Percentiles rank a stretch among this genome's conserved stretches.
These are phyloP conservation scores for Alternaria longipes DNA, from an alignment of 2,329 filamentous ascomycete species.

Conservation along the genomic window DNA sequence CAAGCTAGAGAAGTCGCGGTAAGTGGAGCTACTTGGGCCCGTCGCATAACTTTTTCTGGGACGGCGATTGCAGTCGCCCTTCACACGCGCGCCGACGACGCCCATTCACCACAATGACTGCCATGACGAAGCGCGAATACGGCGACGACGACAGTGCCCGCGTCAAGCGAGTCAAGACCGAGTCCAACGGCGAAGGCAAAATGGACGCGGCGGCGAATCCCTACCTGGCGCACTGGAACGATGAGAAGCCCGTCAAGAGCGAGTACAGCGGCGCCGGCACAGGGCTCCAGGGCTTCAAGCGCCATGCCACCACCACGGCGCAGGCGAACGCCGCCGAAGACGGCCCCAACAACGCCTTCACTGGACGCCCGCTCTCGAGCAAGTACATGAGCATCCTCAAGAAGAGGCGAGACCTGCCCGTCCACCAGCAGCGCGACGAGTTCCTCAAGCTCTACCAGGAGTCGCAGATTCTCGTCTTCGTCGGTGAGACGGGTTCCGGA, in stretches of 20 bases:
- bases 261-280: slow-evolving; percentile 44
- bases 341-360: slow-evolving; percentile 86
- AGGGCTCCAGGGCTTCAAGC: slow-evolving; percentile 70
- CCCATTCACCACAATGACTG: slow-evolving; percentile 19
- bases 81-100: slow-evolving; percentile 13
- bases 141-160: slow-evolving; percentile 59
- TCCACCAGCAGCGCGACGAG: slow-evolving; percentile 91
- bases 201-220: slow-evolving; percentile 73
- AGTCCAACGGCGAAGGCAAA: slow-evolving; percentile 42
- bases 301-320: slow-evolving; percentile 81
- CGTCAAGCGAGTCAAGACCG: slow-evolving; percentile 61
- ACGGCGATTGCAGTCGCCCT: slow-evolving; percentile 2
- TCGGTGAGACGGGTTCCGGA: slow-evolving; percentile 98
- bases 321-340: slow-evolving; percentile 80
- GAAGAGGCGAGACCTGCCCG: slow-evolving; percentile 83
- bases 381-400: slow-evolving; percentile 92
- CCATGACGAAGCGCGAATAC: slow-evolving; percentile 66
- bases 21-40: slow-evolving; percentile 22
- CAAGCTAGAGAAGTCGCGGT: slow-evolving; percentile 19
- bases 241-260: slow-evolving; percentile 55
- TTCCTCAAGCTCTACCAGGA: slow-evolving; percentile 93
- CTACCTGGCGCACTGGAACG: slow-evolving; percentile 90
- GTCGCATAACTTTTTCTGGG: slow-evolving; percentile 34
- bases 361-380: slow-evolving; percentile 75
- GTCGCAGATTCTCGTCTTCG: slow-evolving; percentile 95